phyloP scores from a whole-genome alignment of 2,329 filamentous ascomycete genomes.

The Aspergillus ochraceoroseus region DNA sequence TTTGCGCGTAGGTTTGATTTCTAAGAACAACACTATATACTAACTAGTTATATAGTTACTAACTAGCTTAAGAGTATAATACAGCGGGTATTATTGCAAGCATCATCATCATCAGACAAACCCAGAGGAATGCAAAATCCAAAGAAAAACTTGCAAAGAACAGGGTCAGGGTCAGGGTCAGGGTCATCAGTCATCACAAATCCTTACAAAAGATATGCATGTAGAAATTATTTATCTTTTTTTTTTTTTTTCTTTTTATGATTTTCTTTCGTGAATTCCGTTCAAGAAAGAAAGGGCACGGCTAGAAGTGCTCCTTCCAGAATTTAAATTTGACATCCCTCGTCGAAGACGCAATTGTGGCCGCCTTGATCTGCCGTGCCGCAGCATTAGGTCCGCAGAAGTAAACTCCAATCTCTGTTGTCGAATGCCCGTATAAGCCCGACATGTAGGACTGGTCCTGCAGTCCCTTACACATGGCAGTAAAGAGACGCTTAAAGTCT shows the following conservation, averaged over 20 bases:
- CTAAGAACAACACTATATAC: slow-evolving; percentile 8
- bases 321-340: slow-evolving; percentile 89
- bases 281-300: neutral
- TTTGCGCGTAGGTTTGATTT: neutral
- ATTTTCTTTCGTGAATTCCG: too few relatives aligned
- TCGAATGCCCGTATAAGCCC: slow-evolving; percentile 69
- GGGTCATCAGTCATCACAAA: slow-evolving; percentile 24
- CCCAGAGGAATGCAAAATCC: slow-evolving; percentile 9
- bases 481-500: slow-evolving; percentile 76
- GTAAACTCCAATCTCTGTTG: slow-evolving; percentile 91
- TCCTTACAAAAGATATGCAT: slow-evolving; percentile 5
- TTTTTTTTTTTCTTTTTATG: too few relatives aligned
- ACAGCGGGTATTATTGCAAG: slow-evolving; percentile 12
- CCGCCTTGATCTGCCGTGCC: slow-evolving; percentile 79
- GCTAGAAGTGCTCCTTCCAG: slow-evolving; percentile 85
- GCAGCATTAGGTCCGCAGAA: slow-evolving; percentile 84
- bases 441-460: slow-evolving; percentile 77
- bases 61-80: slow-evolving; percentile 11
- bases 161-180: slow-evolving; percentile 11
- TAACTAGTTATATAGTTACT: too few relatives aligned
- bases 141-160: too few relatives aligned
- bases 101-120: slow-evolving; percentile 4
- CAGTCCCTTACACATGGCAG: slow-evolving; percentile 82
- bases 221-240: slow-evolving; percentile 3
- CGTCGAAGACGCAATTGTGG: slow-evolving; percentile 66